Percentiles rank a stretch among this genome's conserved stretches.
phyloP scores from a whole-genome alignment of 2,329 filamentous ascomycete species.

The Ophiocordyceps australis region DNA sequence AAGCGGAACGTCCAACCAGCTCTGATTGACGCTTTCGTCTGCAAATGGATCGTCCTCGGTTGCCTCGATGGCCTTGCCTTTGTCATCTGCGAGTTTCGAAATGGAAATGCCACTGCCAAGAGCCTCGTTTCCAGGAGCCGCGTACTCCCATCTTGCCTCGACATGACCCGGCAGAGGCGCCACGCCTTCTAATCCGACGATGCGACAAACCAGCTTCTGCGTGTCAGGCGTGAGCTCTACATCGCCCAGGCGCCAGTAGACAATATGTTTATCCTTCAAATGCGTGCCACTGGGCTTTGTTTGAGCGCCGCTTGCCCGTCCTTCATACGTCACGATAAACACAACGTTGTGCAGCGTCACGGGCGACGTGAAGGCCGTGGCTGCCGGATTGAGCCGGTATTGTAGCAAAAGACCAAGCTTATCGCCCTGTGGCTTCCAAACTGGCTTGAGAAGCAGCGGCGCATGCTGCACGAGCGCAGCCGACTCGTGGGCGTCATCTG shows the following conservation, averaged over 20 bases:
- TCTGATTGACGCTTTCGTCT: conserved; percentile 18
- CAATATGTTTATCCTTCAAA: conserved; percentile 54
- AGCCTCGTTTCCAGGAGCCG: conserved; percentile 19
- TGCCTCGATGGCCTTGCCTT: conserved; percentile 32
- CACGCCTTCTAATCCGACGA: conserved; percentile 52
- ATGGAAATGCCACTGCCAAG: conserved; percentile 47
- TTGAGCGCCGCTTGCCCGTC: conserved; percentile 48
- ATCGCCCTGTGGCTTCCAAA: conserved; percentile 69
- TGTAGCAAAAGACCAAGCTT: conserved; percentile 76
- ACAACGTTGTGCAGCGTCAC: conserved; percentile 51
- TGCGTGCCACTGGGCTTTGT: conserved; percentile 70
- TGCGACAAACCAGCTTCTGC: conserved; percentile 67
- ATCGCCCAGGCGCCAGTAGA: conserved; percentile 69
- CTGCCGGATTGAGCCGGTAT: conserved; percentile 67
- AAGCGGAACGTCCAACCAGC: conserved; percentile 50
- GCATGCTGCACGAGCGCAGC: conserved; percentile 33
- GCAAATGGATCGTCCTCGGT: conserved; percentile 51
- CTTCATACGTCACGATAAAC: conserved; percentile 54
- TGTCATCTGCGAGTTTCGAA: conserved; percentile 28
- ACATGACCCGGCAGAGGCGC: conserved; percentile 57
- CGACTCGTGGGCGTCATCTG: conserved; percentile 38
- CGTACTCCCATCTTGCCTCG: conserved; percentile 66
- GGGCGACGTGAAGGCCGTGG: conserved; percentile 19
- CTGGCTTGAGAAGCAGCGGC: conserved; percentile 54
- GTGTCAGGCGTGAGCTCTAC: conserved; percentile 47